These are phyloP conservation scores for Metarhizium robertsii DNA, from an alignment of 2,329 filamentous ascomycete species.

Conservation along the genomic window DNA sequence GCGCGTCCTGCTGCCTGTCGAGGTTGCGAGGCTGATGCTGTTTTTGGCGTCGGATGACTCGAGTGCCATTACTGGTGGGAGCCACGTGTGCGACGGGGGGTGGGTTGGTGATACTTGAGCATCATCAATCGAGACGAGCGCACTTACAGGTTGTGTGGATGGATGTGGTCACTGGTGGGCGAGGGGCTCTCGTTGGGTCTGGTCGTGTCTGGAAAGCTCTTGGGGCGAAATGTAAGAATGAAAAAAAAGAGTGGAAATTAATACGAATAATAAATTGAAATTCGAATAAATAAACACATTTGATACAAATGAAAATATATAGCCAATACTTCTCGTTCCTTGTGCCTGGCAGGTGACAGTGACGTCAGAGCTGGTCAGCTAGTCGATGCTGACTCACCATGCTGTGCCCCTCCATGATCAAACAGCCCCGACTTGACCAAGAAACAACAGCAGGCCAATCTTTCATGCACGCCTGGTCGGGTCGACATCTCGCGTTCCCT, in stretches of 20 bases:
- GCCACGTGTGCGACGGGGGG: constrained; percentile 24
- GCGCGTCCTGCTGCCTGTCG: constrained; percentile 28
- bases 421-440: no score
- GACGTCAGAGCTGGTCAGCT: no score
- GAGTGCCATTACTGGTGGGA: constrained; percentile 34
- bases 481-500: not conserved
- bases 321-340: no score
- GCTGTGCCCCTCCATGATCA: not conserved
- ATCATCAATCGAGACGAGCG: no score
- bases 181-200: no score
- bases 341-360: no score
- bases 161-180: no score
- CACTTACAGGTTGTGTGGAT: not conserved
- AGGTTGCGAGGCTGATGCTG: constrained; percentile 36
- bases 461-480: not conserved
- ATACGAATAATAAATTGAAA: no score
- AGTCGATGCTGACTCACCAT: not conserved
- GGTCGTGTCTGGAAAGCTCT: no score
- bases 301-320: no score
- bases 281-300: no score
- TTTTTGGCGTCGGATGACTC: constrained; percentile 37
- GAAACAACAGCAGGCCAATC: not conserved
- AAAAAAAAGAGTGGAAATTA: not conserved
- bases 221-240: no score
- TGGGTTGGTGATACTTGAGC: constrained; percentile 13